These are phyloP conservation scores for Tetraselmis chui DNA, from an alignment of 139 green algal species.

Conservation along the genomic window DNA sequence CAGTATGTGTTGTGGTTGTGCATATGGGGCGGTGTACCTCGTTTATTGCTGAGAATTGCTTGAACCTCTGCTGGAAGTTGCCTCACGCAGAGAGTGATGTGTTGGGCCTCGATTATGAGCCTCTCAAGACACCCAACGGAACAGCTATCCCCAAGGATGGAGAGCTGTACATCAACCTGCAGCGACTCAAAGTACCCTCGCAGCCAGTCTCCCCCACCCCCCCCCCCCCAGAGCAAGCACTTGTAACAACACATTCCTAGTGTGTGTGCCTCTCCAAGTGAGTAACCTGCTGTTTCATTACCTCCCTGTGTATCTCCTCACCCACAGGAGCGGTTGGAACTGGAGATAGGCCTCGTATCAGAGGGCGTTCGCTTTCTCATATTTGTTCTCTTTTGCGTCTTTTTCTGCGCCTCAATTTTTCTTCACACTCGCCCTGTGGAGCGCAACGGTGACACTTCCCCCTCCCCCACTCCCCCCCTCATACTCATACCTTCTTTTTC, in stretches of 20 bases:
- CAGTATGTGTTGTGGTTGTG: too few relatives aligned
- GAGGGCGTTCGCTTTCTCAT: neutral
- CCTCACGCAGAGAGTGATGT: too few relatives aligned
- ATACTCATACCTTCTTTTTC: too few relatives aligned
- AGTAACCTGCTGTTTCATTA: too few relatives aligned
- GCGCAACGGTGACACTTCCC: neutral
- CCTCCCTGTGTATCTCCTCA: neutral
- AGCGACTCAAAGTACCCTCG: neutral
- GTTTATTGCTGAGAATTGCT: too few relatives aligned
- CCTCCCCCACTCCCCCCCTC: neutral
- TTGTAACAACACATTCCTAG: too few relatives aligned
- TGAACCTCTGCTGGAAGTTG: too few relatives aligned
- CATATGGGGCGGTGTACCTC: too few relatives aligned
- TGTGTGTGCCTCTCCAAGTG: too few relatives aligned
- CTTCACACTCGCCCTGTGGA: neutral
- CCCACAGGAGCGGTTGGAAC: neutral
- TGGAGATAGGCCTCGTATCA: neutral
- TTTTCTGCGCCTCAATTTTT: neutral
- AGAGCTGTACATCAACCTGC: neutral
- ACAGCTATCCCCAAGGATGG: neutral
- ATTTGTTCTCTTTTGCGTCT: neutral
- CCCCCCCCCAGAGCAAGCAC: too few relatives aligned
- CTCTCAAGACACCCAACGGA: neutral
- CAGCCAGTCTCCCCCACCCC: too few relatives aligned
- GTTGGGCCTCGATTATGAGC: neutral